Conservation (phyloP, 2,329 filamentous ascomycete species). For the Botrytis elliptica region DNA sequence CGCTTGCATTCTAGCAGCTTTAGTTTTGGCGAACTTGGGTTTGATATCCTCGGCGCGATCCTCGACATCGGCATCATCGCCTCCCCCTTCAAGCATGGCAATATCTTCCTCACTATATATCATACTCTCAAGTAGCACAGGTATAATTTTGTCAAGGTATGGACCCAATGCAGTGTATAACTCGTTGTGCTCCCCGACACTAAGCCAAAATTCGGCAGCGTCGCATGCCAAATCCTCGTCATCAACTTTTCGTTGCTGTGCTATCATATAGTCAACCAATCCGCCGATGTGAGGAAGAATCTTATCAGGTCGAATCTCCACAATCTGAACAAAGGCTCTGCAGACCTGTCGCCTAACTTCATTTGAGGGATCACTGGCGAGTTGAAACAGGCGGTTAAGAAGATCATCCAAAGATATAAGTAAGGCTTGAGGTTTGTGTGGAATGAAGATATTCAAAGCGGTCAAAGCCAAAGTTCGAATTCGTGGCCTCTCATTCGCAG, state of each 20-base stretch:
- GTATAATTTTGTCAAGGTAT: conserved; percentile 80
- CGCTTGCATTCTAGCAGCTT: conserved; percentile 45
- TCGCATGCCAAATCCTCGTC: conserved; percentile 91
- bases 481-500: conserved; percentile 70
- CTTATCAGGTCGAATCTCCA: conserved; percentile 87
- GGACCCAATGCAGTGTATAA: conserved; percentile 75
- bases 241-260: conserved; percentile 76
- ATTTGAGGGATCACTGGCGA: conserved; percentile 72
- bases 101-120: conserved; percentile 95
- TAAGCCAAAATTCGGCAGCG: conserved; percentile 96
- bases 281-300: conserved; percentile 83
- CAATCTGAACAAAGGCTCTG: conserved; percentile 86
- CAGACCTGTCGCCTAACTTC: conserved; percentile 93
- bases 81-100: conserved; percentile 75
- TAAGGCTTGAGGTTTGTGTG: conserved; percentile 79
- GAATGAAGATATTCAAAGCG: conserved; percentile 88
- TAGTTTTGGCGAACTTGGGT: conserved; percentile 80
- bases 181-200: conserved; percentile 81
- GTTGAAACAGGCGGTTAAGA: conserved; percentile 76
- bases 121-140: conserved; percentile 90
- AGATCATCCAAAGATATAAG: conserved; percentile 77
- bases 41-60: conserved; percentile 90
- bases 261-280: conserved; percentile 88
- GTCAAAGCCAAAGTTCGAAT: conserved; percentile 78
- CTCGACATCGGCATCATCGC: conserved; percentile 87